Conservation (phyloP, 192 early-diverging fungal species). For the Paraglomus brasilianum region DNA sequence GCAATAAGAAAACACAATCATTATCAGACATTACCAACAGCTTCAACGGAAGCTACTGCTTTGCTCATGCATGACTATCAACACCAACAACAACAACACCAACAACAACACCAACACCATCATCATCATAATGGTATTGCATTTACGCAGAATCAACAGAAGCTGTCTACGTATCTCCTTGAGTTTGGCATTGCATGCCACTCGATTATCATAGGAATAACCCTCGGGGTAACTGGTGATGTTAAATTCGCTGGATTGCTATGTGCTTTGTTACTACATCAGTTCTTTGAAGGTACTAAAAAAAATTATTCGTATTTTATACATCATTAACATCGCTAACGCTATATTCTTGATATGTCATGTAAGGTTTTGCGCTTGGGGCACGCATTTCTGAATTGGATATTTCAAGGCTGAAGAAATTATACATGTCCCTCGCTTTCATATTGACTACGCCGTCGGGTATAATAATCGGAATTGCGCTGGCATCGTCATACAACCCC, state of each 20-base stretch:
- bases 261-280: slow-evolving; percentile 57
- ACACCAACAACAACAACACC: background rate
- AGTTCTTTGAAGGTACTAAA: background rate
- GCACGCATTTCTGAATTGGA: slow-evolving; percentile 59
- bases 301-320: slow-evolving; percentile 6
- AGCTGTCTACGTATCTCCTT: slow-evolving; percentile 55
- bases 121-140: too few relatives aligned
- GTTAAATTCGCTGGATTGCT: slow-evolving; percentile 55
- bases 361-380: slow-evolving; percentile 63
- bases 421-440: slow-evolving; percentile 49
- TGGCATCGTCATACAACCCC: slow-evolving; percentile 57
- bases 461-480: slow-evolving; percentile 67
- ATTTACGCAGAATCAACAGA: slow-evolving; percentile 13
- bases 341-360: slow-evolving; percentile 41
- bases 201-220: slow-evolving; percentile 74
- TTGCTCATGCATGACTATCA: background rate
- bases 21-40: background rate
- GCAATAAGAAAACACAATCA: slow-evolving; percentile 13
- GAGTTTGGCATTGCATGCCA: slow-evolving; percentile 80
- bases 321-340: slow-evolving; percentile 8
- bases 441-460: slow-evolving; percentile 81
- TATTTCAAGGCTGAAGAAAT: slow-evolving; percentile 42
- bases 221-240: slow-evolving; percentile 56
- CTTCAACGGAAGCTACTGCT: background rate
- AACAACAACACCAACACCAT: background rate